Percentiles rank a stretch among this genome's conserved stretches.
Evolutionary conservation across 305 asterid genomes (phyloP).

Genomic region (Withania somnifera): DNA sequence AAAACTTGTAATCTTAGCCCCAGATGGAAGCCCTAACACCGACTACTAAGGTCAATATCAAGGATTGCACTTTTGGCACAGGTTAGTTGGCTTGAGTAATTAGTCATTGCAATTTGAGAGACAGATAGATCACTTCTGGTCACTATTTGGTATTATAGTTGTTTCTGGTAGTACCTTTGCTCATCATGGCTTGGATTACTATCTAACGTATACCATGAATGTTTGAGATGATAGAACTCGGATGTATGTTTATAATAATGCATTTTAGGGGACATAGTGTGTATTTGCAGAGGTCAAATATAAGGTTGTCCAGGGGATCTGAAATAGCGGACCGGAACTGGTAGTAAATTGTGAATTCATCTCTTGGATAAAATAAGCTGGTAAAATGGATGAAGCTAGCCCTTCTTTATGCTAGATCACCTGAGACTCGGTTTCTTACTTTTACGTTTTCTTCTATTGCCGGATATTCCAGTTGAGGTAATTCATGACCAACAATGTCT

Average conservation of each 20-base stretch:
- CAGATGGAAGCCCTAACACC: slow-evolving; percentile 76
- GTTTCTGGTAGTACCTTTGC: background rate
- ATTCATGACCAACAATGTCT: background rate
- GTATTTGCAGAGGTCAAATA: background rate
- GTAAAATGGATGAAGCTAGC: background rate
- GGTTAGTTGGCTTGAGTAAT: slow-evolving; percentile 40
- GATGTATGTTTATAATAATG: background rate
- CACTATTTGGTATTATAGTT: background rate
- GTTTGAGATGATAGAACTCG: background rate
- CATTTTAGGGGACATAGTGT: background rate
- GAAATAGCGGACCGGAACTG: background rate
- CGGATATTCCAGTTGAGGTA: background rate
- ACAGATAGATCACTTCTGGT: background rate
- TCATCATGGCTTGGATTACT: background rate
- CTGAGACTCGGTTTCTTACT: background rate
- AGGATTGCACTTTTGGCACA: slow-evolving; percentile 38
- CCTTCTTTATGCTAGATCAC: background rate
- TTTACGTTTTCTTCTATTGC: background rate
- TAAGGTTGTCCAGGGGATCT: background rate
- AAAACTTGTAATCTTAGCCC: slow-evolving; percentile 42
- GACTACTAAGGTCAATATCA: slow-evolving; percentile 44
- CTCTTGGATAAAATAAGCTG: background rate
- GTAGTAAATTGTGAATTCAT: background rate
- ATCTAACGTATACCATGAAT: background rate
- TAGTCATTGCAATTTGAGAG: background rate